Evolutionary conservation across 305 asterid species (phyloP), one percentile per base, ranked within the genome.

Genomic region (Fraxinus floribunda): DNA sequence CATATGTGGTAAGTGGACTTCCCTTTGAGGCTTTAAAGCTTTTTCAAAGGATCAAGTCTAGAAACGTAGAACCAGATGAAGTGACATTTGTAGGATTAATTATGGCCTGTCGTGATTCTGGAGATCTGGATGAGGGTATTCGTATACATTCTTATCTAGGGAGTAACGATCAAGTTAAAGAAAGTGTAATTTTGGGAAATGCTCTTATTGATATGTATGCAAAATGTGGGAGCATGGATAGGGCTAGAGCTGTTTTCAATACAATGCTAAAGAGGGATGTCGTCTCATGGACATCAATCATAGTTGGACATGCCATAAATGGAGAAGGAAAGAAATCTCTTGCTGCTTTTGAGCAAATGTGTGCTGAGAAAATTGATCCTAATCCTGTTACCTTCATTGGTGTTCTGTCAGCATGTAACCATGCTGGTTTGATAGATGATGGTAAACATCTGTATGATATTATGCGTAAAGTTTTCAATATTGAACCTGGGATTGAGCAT

Each of bases 141-240:
- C 16, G 34, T 46, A 55, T 85, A 29, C 90, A 90, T 80, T 89
- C 91, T 76, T 80, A 85, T 62, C 74, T 86, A 80, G 88, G 85
- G 84, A 83, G 80, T 39, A 74, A 78, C 26, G 85, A 81, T 24
- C 46, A 10, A 77, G 81, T 82, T 13, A 86, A 75, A 80, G 44
- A 32, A 55, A 87, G 86, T 79, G 18, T 86, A 30, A 80, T 89
- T 78, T 79, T 89, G 80, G 84, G 84, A 73, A 90, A 90, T 84
- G 92, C 91, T 46, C 90, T 90, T 24, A 84, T 89, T 10, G 94
- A 90, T 73, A 87, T 88, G 92, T 89, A 90, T 73, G 89, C 90
- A n/a, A 90, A 90, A 85, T 88, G 90, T 15, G 94, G 92, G 80
- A 79, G 87, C 87, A 84, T 70, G 80, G 41, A 32, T 13, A 83